Evolutionary conservation across 2,329 filamentous ascomycete genomes (phyloP).

Genomic region (Penicillium sp.): DNA sequence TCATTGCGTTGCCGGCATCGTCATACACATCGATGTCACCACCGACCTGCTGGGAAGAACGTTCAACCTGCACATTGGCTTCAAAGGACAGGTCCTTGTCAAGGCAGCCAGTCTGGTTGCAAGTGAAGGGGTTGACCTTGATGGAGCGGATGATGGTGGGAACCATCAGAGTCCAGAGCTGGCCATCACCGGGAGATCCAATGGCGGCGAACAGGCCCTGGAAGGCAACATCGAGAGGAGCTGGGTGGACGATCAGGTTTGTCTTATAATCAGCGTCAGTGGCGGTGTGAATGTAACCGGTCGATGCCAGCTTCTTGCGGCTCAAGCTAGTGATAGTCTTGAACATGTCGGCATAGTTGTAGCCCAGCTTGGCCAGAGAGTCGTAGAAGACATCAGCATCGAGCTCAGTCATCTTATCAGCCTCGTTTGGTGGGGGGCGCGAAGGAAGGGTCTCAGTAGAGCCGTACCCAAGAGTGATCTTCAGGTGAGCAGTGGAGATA

Average conservation of each 20-base stretch:
- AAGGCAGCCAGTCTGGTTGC: neutral
- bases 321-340: neutral
- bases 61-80: neutral
- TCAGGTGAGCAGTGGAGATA: neutral
- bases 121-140: neutral
- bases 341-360: conserved; percentile 3
- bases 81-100: neutral
- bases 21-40: neutral
- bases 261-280: neutral
- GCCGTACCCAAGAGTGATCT: neutral
- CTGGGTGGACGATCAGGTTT: neutral
- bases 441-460: neutral
- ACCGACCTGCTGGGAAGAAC: neutral
- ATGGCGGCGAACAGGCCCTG: neutral
- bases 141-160: neutral
- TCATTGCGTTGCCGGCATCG: neutral
- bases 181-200: neutral
- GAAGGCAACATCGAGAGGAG: conserved; percentile 1
- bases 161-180: neutral
- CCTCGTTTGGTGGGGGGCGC: neutral
- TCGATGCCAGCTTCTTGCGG: neutral
- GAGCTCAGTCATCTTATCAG: neutral
- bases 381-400: conserved; percentile 8
- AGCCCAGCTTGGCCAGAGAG: conserved; percentile 5
- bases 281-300: neutral